Evolutionary conservation across 2,329 filamentous ascomycete genomes (phyloP).

Genomic region (Cytospora schulzeri): DNA sequence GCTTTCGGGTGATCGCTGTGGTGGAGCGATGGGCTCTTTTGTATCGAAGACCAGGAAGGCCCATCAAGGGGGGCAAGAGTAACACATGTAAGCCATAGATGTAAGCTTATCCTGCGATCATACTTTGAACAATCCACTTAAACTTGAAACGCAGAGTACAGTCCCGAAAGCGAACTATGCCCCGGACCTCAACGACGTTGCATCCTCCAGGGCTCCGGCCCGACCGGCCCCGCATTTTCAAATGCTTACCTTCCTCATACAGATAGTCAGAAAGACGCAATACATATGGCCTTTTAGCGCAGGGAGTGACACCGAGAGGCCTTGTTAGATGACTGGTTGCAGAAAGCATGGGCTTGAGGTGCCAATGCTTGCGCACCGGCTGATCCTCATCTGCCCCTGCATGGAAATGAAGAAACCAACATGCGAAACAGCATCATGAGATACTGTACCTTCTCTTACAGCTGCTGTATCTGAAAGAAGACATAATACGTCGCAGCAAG

Average conservation of each 20-base stretch:
- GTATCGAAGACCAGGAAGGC: not conserved
- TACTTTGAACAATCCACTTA: too few species aligned
- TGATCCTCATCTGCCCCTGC: constrained; percentile 1
- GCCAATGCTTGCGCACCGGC: not conserved
- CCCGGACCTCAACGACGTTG: not conserved
- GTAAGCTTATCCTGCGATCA: too few species aligned
- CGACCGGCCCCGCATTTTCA: not conserved
- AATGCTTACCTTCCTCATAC: not conserved
- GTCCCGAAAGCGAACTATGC: not conserved
- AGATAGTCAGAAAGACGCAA: not conserved
- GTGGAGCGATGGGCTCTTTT: not conserved
- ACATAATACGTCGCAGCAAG: not conserved
- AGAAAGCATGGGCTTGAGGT: not conserved
- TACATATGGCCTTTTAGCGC: not conserved
- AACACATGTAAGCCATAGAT: too few species aligned
- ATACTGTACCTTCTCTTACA: not conserved
- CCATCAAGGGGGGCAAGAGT: not conserved
- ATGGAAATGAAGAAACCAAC: not conserved
- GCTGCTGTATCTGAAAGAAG: not conserved
- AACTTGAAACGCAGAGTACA: not conserved
- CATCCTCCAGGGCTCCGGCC: not conserved
- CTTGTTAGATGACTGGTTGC: not conserved
- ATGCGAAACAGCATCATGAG: not conserved
- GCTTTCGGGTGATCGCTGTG: not conserved
- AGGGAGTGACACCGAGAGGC: not conserved